A percentile compares a stretch with the other conserved stretches of the same genome.
phyloP scores from a whole-genome alignment of 2,329 filamentous ascomycete genomes.

The Mollisia scopiformis region DNA sequence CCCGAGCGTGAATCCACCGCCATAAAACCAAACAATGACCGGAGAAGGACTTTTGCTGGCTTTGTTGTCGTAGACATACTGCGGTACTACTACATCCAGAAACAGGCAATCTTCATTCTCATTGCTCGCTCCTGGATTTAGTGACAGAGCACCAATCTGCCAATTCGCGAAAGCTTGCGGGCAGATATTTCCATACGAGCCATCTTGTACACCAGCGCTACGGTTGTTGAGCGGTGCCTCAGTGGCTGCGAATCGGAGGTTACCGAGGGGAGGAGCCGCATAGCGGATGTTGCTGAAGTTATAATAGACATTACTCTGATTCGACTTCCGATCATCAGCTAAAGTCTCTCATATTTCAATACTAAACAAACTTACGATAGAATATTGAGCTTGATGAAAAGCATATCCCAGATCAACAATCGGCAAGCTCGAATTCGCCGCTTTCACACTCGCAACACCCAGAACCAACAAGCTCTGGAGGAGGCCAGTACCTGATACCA shows the following conservation, averaged over 20 bases:
- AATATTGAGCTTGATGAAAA: slow-evolving; percentile 37
- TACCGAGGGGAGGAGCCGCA: slow-evolving; percentile 44
- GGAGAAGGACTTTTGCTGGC: slow-evolving; percentile 19
- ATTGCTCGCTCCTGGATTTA: slow-evolving; percentile 14
- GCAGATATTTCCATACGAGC: slow-evolving; percentile 3
- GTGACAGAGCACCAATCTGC: not conserved
- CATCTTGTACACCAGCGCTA: not conserved
- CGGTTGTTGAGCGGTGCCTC: slow-evolving; percentile 18
- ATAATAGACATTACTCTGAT: slow-evolving; percentile 25
- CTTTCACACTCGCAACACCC: not conserved
- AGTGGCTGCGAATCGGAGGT: slow-evolving; percentile 46
- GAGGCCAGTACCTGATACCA: not conserved
- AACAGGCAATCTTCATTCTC: slow-evolving; percentile 43
- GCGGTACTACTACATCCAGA: slow-evolving; percentile 46
- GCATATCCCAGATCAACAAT: slow-evolving; percentile 40
- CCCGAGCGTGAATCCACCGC: slow-evolving; percentile 33
- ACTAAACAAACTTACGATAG: not conserved
- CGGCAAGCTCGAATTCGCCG: not conserved
- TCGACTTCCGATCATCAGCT: not conserved
- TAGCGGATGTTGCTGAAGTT: slow-evolving; percentile 45
- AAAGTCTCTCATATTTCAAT: not conserved
- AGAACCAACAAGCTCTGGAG: not conserved
- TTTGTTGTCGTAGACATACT: not conserved
- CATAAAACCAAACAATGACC: slow-evolving; percentile 51
- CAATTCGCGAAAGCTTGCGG: not conserved